Evolutionary conservation across 169 alveolate species (phyloP).

Genomic region (Cryptosporidium parvum): DNA sequence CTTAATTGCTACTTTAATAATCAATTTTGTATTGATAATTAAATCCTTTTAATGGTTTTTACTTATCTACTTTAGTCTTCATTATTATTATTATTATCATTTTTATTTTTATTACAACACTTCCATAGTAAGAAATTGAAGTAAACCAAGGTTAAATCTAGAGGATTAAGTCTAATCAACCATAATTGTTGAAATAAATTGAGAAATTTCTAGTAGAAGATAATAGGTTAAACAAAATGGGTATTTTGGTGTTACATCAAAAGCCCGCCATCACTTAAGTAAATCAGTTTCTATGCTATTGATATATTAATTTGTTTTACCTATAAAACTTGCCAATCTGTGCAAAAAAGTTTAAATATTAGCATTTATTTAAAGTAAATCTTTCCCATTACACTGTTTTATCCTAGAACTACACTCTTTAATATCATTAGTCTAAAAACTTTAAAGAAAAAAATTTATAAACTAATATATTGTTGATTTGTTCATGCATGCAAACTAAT

Average conservation of each 20-base stretch:
- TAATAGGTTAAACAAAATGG: neutral
- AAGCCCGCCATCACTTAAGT: too few species aligned
- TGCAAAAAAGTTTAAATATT: too few species aligned
- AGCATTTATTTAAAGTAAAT: too few species aligned
- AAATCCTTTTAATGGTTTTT: too few species aligned
- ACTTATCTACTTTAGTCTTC: too few species aligned
- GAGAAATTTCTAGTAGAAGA: neutral
- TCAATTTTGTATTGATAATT: neutral
- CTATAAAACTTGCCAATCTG: too few species aligned
- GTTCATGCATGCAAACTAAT: neutral
- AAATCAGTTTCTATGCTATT: neutral
- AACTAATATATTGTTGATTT: neutral
- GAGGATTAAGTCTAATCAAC: neutral
- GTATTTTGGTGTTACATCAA: too few species aligned
- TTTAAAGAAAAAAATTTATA: too few species aligned
- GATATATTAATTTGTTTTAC: neutral
- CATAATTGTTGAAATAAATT: neutral
- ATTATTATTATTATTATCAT: too few species aligned
- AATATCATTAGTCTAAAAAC: too few species aligned
- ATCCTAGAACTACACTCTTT: neutral
- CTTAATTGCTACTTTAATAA: neutral
- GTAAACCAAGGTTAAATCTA: neutral
- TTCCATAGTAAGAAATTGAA: too few species aligned
- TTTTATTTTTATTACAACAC: too few species aligned
- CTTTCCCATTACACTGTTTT: neutral